Evolutionary conservation across 2,329 filamentous ascomycete genomes (phyloP).

Genomic region (Sarocladium kiliense): DNA sequence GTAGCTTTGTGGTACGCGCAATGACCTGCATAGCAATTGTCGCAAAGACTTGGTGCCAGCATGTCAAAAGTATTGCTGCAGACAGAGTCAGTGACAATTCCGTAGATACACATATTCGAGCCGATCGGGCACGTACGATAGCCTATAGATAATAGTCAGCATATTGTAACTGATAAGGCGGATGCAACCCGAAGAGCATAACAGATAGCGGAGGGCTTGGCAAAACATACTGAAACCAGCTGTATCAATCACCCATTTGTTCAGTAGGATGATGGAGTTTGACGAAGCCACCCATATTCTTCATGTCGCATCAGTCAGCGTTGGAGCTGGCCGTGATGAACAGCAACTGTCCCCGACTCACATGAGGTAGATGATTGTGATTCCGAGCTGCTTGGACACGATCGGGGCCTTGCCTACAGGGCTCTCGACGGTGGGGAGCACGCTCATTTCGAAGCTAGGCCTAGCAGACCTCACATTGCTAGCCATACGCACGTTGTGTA

Average conservation of each 20-base stretch:
- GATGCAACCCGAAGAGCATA: not conserved
- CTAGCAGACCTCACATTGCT: not conserved
- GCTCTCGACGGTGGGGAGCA: not conserved
- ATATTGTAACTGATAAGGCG: constrained; percentile 18
- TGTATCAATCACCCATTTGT: constrained; percentile 81
- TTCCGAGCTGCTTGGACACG: not conserved
- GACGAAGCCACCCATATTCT: constrained; percentile 78
- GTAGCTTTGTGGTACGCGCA: constrained; percentile 56
- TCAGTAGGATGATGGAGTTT: constrained; percentile 82
- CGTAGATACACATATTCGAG: constrained; percentile 14
- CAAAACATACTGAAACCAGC: constrained; percentile 64
- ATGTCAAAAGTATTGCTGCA: constrained; percentile 53
- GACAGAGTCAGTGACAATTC: not conserved
- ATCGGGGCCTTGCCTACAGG: not conserved
- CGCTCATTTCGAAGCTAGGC: not conserved
- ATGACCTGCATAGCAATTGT: constrained; percentile 62
- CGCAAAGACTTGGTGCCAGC: constrained; percentile 64
- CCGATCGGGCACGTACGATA: constrained; percentile 24
- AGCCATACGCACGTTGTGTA: not conserved
- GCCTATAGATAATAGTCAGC: constrained; percentile 16
- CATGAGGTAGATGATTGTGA: constrained; percentile 3
- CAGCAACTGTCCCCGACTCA: not conserved
- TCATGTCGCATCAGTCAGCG: not conserved
- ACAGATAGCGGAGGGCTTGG: not conserved
- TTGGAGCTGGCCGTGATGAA: not conserved